Evolutionary conservation across 371 early-diverging fungal species (phyloP), one percentile per base, ranked within the genome.

Genomic region (Actinomucor elegans): DNA sequence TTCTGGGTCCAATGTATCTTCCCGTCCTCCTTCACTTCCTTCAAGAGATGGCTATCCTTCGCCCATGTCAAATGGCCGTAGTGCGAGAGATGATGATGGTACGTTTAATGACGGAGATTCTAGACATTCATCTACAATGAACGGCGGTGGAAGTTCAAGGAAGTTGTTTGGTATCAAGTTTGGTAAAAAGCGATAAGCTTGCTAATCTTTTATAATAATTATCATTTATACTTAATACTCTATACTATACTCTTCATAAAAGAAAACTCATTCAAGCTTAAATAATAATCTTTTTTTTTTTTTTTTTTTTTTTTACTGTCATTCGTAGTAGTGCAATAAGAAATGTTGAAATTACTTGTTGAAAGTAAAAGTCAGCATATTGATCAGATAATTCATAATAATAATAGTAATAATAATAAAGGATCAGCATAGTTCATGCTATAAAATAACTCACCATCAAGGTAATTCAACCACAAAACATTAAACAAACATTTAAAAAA

Each of bases 91-190:
- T 2, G 66, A 70, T 2, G 68, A 68, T 34, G 53, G 44, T 17
- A 57, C 63, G 2, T 68, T 69, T 23, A 55, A 65, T 49, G 70
- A 70, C 42, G 64, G 66, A 4, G 70, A 70, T 26, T 70, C 70
- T 15, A 66, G 57, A 48, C 59, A 70, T 27, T 70, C 70, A 17
- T 59, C 55, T 20, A 53, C 56, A 5, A 27, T 66, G 8, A 56
- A 51, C 9, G 43, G 43, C 5, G 48, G 55, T 15, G 37, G 37
- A 5, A 52, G 52, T 5, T 48, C 58, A 28, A 70, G 63, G 47
- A 65, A 66, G 36, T 46, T 70, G 8, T 70, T 70, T 55, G 66
- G 66, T 18, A 50, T 70, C 29, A 70, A 66, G 51, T 70, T 70
- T 57, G 57, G 63, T 28, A 70, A 65, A 43, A 62, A 60, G 27